A percentile compares a stretch with the other conserved stretches of the same genome.
Evolutionary conservation across 2,329 filamentous ascomycete species (phyloP).

Genomic region (Dothistroma septosporum): DNA sequence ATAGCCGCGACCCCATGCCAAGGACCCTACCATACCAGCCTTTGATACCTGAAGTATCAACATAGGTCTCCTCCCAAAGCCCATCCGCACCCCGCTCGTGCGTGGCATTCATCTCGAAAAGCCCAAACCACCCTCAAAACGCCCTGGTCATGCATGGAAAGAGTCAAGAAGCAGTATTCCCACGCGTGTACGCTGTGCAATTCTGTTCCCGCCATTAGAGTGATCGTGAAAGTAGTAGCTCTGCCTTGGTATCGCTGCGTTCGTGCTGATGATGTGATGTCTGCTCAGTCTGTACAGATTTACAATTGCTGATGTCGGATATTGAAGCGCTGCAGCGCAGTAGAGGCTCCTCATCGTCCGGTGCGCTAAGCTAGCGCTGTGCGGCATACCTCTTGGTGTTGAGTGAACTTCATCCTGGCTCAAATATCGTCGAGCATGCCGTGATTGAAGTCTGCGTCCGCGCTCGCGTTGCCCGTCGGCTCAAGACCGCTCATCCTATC

Average conservation of each 20-base stretch:
- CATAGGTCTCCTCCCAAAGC: background rate
- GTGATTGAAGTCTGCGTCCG: slow-evolving; percentile 46
- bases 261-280: background rate
- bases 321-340: background rate
- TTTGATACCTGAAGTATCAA: background rate
- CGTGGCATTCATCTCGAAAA: background rate
- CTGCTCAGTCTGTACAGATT: slow-evolving; percentile 4
- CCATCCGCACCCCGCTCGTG: background rate
- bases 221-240: background rate
- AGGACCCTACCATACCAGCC: background rate
- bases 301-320: background rate
- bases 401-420: slow-evolving; percentile 1
- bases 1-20: background rate
- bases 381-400: background rate
- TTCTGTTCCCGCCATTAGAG: background rate
- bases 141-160: background rate
- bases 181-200: slow-evolving; percentile 4
- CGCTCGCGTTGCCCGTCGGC: slow-evolving; percentile 33
- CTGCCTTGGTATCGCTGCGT: background rate
- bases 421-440: slow-evolving; percentile 40
- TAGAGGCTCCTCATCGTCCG: background rate
- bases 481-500: slow-evolving; percentile 53
- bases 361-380: background rate
- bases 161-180: background rate
- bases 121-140: background rate